phyloP scores from a whole-genome alignment of 225 moss, liverwort and hornwort genomes.

The Bryoerythrophyllum caledonicum region DNA sequence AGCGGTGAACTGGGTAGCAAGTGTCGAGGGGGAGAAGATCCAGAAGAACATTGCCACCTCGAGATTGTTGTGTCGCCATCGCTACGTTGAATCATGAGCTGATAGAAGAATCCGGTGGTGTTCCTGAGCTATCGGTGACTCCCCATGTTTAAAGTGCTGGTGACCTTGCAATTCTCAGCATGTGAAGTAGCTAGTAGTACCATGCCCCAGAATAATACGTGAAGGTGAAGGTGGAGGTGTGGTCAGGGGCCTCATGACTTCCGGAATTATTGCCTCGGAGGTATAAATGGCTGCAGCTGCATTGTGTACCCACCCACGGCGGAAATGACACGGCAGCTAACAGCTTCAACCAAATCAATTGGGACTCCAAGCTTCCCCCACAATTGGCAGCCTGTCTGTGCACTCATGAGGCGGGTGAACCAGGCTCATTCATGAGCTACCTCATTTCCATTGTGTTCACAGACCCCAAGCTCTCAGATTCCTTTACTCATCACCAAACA shows the following conservation, averaged over 20 bases:
- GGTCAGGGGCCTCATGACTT: background rate
- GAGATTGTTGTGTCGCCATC: background rate
- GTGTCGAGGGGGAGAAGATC: too few species aligned
- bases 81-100: too few species aligned
- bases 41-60: too few species aligned
- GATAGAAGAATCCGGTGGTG: background rate
- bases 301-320: background rate
- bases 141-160: background rate
- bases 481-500: background rate
- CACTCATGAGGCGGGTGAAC: constrained; percentile 15
- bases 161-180: background rate
- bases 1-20: too few species aligned
- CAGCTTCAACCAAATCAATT: background rate
- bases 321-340: background rate
- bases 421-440: background rate
- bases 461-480: background rate
- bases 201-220: background rate
- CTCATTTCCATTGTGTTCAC: background rate
- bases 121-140: background rate
- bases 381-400: background rate
- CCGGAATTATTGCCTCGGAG: background rate
- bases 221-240: background rate
- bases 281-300: constrained; percentile 6
- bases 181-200: background rate
- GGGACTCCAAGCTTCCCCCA: background rate